Percentiles rank a stretch among this genome's conserved stretches.
These are phyloP conservation scores for Schwanniomyces vanrijiae DNA, from an alignment of 805 yeast species.

Conservation along the genomic window DNA sequence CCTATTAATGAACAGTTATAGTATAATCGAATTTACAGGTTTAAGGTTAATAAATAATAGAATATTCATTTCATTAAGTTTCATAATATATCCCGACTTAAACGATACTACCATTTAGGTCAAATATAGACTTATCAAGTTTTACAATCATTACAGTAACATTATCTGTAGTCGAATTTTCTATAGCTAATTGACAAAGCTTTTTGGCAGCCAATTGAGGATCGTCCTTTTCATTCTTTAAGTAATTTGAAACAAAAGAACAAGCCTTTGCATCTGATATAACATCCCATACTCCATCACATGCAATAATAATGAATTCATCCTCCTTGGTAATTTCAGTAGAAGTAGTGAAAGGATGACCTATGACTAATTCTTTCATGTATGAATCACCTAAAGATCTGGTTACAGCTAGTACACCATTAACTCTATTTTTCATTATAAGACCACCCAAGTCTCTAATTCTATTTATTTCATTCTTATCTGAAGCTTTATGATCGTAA, in stretches of 20 bases:
- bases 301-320: slow-evolving; percentile 83
- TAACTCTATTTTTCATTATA: slow-evolving; percentile 86
- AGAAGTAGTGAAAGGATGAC: slow-evolving; percentile 89
- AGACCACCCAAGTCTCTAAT: slow-evolving; percentile 81
- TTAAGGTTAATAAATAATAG: background rate
- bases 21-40: background rate
- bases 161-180: slow-evolving; percentile 82
- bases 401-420: slow-evolving; percentile 93
- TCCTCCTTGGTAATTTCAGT: slow-evolving; percentile 69
- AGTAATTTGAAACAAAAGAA: slow-evolving; percentile 55
- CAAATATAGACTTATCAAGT: slow-evolving; percentile 47
- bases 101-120: slow-evolving; percentile 2
- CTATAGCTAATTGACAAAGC: slow-evolving; percentile 72
- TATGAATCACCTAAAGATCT: slow-evolving; percentile 92
- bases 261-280: slow-evolving; percentile 83
- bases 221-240: slow-evolving; percentile 28
- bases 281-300: slow-evolving; percentile 98
- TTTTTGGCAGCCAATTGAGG: slow-evolving; percentile 67
- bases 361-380: slow-evolving; percentile 85
- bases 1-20: background rate
- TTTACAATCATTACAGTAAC: slow-evolving; percentile 88
- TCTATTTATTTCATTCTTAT: slow-evolving; percentile 70
- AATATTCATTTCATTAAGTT: slow-evolving; percentile 1
- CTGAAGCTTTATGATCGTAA: slow-evolving; percentile 93
- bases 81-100: background rate